Evolutionary conservation across 1,284 basidiomycete genomes (phyloP), one percentile per base, ranked within the genome.

Genomic region (Athelia psychrophila): DNA sequence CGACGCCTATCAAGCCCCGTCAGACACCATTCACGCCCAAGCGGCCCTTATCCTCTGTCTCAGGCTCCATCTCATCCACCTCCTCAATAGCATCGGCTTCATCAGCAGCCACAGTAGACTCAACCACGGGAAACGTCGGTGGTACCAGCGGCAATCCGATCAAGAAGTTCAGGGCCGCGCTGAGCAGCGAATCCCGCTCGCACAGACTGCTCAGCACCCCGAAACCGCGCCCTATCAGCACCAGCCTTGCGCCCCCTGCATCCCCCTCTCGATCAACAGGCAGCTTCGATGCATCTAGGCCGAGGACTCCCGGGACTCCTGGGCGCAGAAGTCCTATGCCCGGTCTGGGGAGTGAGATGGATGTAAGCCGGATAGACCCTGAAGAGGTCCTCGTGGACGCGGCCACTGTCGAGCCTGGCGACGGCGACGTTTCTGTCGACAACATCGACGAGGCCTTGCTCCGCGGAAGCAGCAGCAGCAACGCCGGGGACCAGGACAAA

Each of bases 371-470:
- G 51, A 75, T 89, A 30, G 85, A 90, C 63, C 85, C 86, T 4
- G 89, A 91, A 63, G 83, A 86, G 13, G 86, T 79, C 0, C 71
- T 91, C 10, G 81, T 92, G 3, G 88, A 92, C 64, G 86, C 73
- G 56, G 75, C 86, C 63, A 86, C 72, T 2, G 78, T 91, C 3
- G 89, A 91, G 45, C 73, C 75, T 3, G 80, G 76, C 1, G 88
- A 91, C 60, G 59, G 27, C 5, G 27, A 30, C 27, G 27, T 30
- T 5, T 6, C 6, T 88, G 4, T 86, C 83, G 79, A 68, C 0
- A 86, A 88, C 48, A 71, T 87, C 4, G 86, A 87, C 52, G 81
- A 83, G 52, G 69, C 73, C 12, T 73, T 74, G 65, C 59, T 81
- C 27, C 27, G 27, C 27, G 27, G 27, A 30, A 30, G 5, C 27